Conservation (phyloP, 805 yeast species). For the Ogataea nitratoaversa region DNA sequence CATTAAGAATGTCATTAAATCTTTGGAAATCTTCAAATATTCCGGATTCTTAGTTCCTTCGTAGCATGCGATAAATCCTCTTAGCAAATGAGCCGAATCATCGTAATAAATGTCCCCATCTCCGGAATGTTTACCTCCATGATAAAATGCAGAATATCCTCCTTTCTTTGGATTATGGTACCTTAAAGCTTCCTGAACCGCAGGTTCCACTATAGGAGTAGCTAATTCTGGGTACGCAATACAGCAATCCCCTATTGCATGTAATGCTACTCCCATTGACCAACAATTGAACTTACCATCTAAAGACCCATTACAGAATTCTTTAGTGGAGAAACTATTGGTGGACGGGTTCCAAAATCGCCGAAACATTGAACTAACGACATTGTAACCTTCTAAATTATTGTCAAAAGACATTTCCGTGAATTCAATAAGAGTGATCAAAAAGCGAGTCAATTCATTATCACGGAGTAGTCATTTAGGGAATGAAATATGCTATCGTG, state of each 20-base stretch:
- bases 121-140: slow-evolving; percentile 30
- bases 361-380: slow-evolving; percentile 38
- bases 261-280: slow-evolving; percentile 49
- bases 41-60: slow-evolving; percentile 58
- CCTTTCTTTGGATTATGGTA: slow-evolving; percentile 47
- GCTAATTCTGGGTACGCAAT: slow-evolving; percentile 48
- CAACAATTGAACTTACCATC: slow-evolving; percentile 11
- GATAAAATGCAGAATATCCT: slow-evolving; percentile 52
- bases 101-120: slow-evolving; percentile 68
- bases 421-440: too few relatives aligned
- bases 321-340: slow-evolving; percentile 36
- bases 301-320: slow-evolving; percentile 11
- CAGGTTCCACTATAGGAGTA: slow-evolving; percentile 50
- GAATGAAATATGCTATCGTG: too few relatives aligned
- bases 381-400: slow-evolving; percentile 34
- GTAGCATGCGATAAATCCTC: slow-evolving; percentile 60
- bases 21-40: slow-evolving; percentile 52
- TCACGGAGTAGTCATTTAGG: too few relatives aligned
- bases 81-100: slow-evolving; percentile 72
- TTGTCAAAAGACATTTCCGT: slow-evolving; percentile 20
- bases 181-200: slow-evolving; percentile 43
- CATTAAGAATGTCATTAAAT: slow-evolving; percentile 56
- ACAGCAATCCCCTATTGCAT: slow-evolving; percentile 65
- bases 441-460: too few relatives aligned
- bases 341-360: slow-evolving; percentile 34